Percentiles rank a stretch among this genome's conserved stretches.
phyloP scores from a whole-genome alignment of 768 basidiomycete species.

The Saitozyma sp. region DNA sequence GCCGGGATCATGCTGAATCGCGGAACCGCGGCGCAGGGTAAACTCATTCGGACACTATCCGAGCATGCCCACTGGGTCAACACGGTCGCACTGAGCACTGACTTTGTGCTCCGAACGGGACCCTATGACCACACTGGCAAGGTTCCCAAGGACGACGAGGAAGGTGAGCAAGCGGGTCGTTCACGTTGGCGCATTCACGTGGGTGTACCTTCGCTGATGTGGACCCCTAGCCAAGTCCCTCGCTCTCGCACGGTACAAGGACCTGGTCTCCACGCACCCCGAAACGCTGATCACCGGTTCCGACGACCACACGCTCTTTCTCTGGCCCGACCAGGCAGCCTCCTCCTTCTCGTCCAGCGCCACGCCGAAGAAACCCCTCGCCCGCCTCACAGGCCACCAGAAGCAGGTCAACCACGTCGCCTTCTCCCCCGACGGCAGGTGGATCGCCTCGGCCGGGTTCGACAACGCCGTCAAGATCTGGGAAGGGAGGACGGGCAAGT shows the following conservation, averaged over 20 bases:
- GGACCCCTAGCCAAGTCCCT: constrained; percentile 64
- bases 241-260: constrained; percentile 75
- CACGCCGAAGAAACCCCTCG: constrained; percentile 65
- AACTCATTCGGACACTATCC: constrained; percentile 76
- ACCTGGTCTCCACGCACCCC: constrained; percentile 61
- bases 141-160: constrained; percentile 72
- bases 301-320: constrained; percentile 95
- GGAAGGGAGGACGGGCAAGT: constrained; percentile 71
- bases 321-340: constrained; percentile 76
- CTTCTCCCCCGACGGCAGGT: constrained; percentile 90
- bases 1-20: neutral
- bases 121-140: constrained; percentile 88
- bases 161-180: constrained; percentile 60
- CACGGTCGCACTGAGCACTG: constrained; percentile 89
- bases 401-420: constrained; percentile 90
- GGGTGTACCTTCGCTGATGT: neutral
- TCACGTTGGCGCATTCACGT: neutral
- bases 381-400: constrained; percentile 90
- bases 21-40: constrained; percentile 60
- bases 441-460: constrained; percentile 87
- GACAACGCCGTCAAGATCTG: constrained; percentile 88
- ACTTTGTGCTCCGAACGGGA: constrained; percentile 90
- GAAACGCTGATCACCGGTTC: constrained; percentile 93
- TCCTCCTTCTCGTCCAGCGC: constrained; percentile 53
- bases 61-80: constrained; percentile 99